Percentiles rank a stretch among this genome's conserved stretches.
Evolutionary conservation across 108 stramenopile genomes (phyloP).

Genomic region (Cyclotella cryptica): DNA sequence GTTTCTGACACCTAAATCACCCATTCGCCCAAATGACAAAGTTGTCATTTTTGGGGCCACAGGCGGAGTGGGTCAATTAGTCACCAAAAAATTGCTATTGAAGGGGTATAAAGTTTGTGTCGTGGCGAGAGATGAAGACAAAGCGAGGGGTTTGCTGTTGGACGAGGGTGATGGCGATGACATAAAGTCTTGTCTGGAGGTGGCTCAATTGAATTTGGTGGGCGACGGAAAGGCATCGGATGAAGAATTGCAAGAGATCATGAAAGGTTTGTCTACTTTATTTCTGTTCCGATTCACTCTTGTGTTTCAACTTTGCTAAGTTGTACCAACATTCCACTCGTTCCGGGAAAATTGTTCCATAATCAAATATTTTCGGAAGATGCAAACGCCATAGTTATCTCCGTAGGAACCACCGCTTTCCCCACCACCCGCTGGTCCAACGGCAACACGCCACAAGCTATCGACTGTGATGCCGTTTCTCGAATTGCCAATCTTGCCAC

Average conservation of each 20-base stretch:
- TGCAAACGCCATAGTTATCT: slow-evolving; percentile 44
- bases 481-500: slow-evolving; percentile 47
- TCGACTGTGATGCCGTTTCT: slow-evolving; percentile 61
- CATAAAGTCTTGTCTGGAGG: slow-evolving; percentile 12
- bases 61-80: slow-evolving; percentile 56
- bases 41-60: slow-evolving; percentile 50
- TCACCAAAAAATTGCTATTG: slow-evolving; percentile 36
- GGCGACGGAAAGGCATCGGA: slow-evolving; percentile 41
- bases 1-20: slow-evolving; percentile 21
- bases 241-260: slow-evolving; percentile 20
- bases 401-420: slow-evolving; percentile 61
- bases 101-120: slow-evolving; percentile 40
- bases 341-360: background rate
- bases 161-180: slow-evolving; percentile 6
- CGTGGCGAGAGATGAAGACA: slow-evolving; percentile 42
- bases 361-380: slow-evolving; percentile 5
- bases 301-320: no score
- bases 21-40: slow-evolving; percentile 40
- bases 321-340: background rate
- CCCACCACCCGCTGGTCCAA: slow-evolving; percentile 53
- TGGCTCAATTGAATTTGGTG: slow-evolving; percentile 41
- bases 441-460: slow-evolving; percentile 70
- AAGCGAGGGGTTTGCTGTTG: slow-evolving; percentile 30
- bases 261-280: slow-evolving; percentile 10
- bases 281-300: no score